phyloP scores from a whole-genome alignment of 306 rosid species.

The Trifolium subterraneum region DNA sequence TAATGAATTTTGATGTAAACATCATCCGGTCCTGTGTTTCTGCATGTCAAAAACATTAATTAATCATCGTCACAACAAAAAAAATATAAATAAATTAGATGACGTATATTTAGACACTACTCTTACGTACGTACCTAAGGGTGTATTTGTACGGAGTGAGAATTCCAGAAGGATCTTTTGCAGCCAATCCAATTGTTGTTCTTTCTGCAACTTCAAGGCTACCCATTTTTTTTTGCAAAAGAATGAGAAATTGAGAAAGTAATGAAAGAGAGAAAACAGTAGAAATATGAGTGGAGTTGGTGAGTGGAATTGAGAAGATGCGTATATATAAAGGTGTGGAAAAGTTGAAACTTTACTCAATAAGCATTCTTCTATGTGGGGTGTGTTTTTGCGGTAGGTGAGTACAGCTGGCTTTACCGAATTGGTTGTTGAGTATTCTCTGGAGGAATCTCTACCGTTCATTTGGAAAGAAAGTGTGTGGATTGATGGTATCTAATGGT shows the following conservation, averaged over 20 bases:
- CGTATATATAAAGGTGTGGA: slow-evolving; percentile 14
- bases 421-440: too few relatives aligned
- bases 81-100: background rate
- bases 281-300: background rate
- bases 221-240: slow-evolving; percentile 53
- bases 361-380: too few relatives aligned
- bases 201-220: slow-evolving; percentile 56
- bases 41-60: slow-evolving; percentile 40
- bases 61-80: background rate
- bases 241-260: background rate
- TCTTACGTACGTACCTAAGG: slow-evolving; percentile 55
- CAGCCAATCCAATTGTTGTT: slow-evolving; percentile 78
- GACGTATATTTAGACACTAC: background rate
- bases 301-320: background rate
- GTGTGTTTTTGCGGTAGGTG: too few relatives aligned
- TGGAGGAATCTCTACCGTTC: too few relatives aligned
- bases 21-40: slow-evolving; percentile 83
- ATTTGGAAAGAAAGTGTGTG: too few relatives aligned
- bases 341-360: background rate
- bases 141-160: slow-evolving; percentile 75
- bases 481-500: too few relatives aligned
- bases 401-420: too few relatives aligned
- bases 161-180: slow-evolving; percentile 87
- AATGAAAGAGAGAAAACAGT: background rate
- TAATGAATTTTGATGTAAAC: slow-evolving; percentile 71